Conservation (phyloP, 345 rosid genomes). For the Trapa bicornis region DNA sequence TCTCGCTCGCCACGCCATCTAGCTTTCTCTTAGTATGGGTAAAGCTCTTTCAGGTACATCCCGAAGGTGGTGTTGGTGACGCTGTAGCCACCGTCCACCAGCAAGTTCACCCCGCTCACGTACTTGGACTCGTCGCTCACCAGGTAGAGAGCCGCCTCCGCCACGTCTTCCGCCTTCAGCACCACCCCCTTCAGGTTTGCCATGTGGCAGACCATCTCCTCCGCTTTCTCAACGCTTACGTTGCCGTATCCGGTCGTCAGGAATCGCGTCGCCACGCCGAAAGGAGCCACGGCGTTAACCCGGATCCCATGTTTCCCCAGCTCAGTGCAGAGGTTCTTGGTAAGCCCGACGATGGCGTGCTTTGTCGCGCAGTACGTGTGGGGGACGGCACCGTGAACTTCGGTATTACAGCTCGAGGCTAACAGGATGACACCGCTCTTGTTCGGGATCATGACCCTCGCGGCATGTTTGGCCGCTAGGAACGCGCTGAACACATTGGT, state of each 20-base stretch:
- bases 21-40: background rate
- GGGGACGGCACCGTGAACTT: background rate
- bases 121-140: too few species aligned
- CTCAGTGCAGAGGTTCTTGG: slow-evolving; percentile 2
- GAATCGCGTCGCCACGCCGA: background rate
- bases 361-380: background rate
- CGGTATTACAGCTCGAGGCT: background rate
- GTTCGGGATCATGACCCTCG: slow-evolving; percentile 3
- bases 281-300: slow-evolving; percentile 1
- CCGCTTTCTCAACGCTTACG: slow-evolving; percentile 24
- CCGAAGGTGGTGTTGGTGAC: background rate
- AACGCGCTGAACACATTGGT: background rate
- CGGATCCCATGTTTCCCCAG: background rate
- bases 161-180: background rate
- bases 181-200: slow-evolving; percentile 10
- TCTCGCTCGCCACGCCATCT: too few species aligned
- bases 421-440: background rate
- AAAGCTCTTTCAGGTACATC: background rate
- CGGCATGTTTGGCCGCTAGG: slow-evolving; percentile 2
- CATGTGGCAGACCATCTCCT: slow-evolving; percentile 18
- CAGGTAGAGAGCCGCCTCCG: too few species aligned
- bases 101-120: slow-evolving; percentile 1
- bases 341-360: background rate
- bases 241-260: background rate
- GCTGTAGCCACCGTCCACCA: slow-evolving; percentile 3